Base-by-base conservation (phyloP, 2,329 filamentous ascomycete genomes). In the Penicillium aurantiogriseum region DNA sequence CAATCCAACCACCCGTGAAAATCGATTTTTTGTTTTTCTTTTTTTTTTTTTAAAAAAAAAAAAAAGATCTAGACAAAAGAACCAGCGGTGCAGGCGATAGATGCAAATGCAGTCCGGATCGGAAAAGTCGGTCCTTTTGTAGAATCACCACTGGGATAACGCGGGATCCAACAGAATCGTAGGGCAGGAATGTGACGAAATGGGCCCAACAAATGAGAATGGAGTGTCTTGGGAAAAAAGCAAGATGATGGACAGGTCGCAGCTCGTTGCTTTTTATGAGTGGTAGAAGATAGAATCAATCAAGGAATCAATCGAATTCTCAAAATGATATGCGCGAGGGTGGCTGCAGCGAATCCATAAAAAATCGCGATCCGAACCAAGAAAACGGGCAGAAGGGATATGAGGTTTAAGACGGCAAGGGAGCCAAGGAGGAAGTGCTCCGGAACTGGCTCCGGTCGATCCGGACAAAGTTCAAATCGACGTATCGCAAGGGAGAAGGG, bases 81-180 rank as follows among this genome's bases (percentile, higher is more conserved):
- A 65, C 59, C 59, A 63, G 57, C 65, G 61, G 63, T 66, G 61
- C 59, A 64, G 64, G 57, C 56, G 60, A 62, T 63, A 58, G 65
- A 65, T 68, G 63, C 64, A 66, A 60, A 63, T 71, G 70, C 70
- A 70, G 67, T 67, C 67, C 59, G 70, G 71, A 73, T 74, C 69
- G 71, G 71, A 69, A 69, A 60, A 64, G 62, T 48, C 57, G 64
- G 69, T 68, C 71, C 65, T 71, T 72, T 71, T 69, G 50, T 72
- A 71, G 68, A 65, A 70, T 56, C 62, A 62, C 64, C 64, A 67
- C 67, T 60, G 57, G 58, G 60, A 63, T 54, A 62, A 57, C 58
- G 65, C 63, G 61, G 64, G 56, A 54, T 51, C 51, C 61, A 65
- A 52, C 65, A 68, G 67, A 52, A 58, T 61, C 60, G 64, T 69